Conservation (phyloP, 768 basidiomycete species). For the Calocybe indica region DNA sequence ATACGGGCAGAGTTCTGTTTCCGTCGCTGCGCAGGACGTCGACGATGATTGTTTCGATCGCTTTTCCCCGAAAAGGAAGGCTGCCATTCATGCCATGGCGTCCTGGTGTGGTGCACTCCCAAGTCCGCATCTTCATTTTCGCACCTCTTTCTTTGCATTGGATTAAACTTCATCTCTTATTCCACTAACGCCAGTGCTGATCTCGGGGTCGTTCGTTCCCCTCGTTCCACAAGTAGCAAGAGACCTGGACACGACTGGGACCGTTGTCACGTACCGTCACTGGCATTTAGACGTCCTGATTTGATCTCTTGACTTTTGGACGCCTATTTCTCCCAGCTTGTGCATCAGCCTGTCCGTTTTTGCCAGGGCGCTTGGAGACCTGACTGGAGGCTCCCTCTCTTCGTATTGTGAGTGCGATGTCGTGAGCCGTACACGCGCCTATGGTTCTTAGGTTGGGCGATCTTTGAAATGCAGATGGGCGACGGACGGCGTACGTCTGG, state of each 20-base stretch:
- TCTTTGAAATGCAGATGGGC: constrained; percentile 43
- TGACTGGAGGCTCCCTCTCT: neutral
- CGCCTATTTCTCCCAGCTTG: neutral
- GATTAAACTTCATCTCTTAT: no score
- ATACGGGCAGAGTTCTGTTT: no score
- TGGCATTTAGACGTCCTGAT: neutral
- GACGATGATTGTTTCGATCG: neutral
- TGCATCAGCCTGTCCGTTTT: constrained; percentile 1
- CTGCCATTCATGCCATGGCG: constrained; percentile 5
- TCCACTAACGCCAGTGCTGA: constrained; percentile 44
- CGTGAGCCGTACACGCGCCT: no score
- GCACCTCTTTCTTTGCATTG: neutral
- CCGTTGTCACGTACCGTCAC: constrained; percentile 5
- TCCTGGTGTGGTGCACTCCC: constrained; percentile 12
- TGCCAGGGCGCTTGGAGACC: neutral
- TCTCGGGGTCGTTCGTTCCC: constrained; percentile 61
- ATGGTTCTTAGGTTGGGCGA: no score
- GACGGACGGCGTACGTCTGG: constrained; percentile 51
- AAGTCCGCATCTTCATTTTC: constrained; percentile 32
- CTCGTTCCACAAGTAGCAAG: constrained; percentile 63
- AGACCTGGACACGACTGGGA: constrained; percentile 40
- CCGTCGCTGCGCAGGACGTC: no score
- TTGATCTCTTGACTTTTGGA: neutral
- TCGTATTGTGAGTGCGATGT: constrained; percentile 21
- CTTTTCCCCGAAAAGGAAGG: constrained; percentile 6